Evolutionary conservation across 2,329 filamentous ascomycete genomes (phyloP).

Genomic region (Colletotrichum godetiae): DNA sequence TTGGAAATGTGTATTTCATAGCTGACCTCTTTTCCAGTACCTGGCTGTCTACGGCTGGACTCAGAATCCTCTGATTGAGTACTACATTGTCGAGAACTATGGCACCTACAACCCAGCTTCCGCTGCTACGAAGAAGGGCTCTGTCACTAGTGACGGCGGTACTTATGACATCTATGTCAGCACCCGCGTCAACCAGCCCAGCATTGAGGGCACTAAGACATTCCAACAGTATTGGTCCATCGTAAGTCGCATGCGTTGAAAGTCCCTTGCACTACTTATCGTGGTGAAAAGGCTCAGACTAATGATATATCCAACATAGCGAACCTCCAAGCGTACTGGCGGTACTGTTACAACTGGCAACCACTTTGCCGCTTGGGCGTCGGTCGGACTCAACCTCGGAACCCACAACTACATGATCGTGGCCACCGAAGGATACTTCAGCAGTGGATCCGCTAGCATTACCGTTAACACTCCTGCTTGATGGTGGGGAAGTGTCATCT

Average conservation of each 20-base stretch:
- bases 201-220: conserved; percentile 58
- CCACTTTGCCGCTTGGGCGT: conserved; percentile 65
- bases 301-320: neutral
- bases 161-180: conserved; percentile 51
- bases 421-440: conserved; percentile 49
- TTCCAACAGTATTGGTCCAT: conserved; percentile 63
- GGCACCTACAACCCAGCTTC: conserved; percentile 55
- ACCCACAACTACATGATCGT: conserved; percentile 64
- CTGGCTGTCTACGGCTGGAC: conserved; percentile 59
- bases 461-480: conserved; percentile 1
- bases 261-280: too few species aligned
- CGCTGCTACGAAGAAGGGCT: conserved; percentile 46
- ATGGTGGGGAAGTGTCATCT: neutral
- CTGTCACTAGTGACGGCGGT: conserved; percentile 46
- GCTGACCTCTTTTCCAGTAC: conserved; percentile 45
- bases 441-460: conserved; percentile 22
- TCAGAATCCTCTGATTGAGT: conserved; percentile 50
- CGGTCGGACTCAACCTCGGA: conserved; percentile 59
- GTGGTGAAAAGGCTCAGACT: neutral
- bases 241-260: neutral
- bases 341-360: conserved; percentile 61
- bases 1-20: too few species aligned
- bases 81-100: conserved; percentile 56
- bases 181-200: conserved; percentile 53
- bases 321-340: conserved; percentile 53